These are phyloP conservation scores for Linanthus parryae DNA, from an alignment of 148 eudicot species.

Conservation along the genomic window DNA sequence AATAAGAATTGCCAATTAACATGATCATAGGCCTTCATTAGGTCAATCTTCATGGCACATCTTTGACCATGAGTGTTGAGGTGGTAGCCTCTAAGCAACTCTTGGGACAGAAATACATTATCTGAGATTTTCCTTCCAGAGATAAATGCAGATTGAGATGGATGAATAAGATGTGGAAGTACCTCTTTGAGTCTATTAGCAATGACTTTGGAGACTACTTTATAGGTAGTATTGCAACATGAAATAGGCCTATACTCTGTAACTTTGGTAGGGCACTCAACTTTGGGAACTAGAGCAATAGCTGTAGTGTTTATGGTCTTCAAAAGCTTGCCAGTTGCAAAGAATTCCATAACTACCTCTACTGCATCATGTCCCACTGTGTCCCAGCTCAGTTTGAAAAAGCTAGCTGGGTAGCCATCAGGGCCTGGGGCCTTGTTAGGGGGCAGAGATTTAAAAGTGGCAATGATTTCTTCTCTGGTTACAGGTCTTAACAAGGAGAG, in stretches of 20 bases:
- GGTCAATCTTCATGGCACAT: no score
- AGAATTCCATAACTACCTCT: background rate
- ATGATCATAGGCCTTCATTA: no score
- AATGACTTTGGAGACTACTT: background rate
- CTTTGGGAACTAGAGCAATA: background rate
- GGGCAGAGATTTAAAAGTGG: background rate
- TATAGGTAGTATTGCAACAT: background rate
- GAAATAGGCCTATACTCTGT: background rate
- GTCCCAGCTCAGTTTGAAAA: background rate
- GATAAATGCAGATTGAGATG: background rate
- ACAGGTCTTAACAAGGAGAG: no score
- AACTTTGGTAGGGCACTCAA: background rate
- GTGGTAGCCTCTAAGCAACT: no score
- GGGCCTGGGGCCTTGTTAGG: background rate
- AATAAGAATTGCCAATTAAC: no score
- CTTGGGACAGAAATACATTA: no score
- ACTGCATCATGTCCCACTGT: background rate
- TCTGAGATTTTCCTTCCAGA: background rate
- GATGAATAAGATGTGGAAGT: background rate
- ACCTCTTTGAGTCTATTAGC: background rate
- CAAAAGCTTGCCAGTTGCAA: background rate
- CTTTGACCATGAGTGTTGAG: no score
- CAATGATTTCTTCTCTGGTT: background rate
- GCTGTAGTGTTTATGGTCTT: background rate
- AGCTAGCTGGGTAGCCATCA: background rate